Percentiles rank a stretch among this genome's conserved stretches.
Conservation (phyloP, 2,329 filamentous ascomycete species). For the Aplosporella prunicola region DNA sequence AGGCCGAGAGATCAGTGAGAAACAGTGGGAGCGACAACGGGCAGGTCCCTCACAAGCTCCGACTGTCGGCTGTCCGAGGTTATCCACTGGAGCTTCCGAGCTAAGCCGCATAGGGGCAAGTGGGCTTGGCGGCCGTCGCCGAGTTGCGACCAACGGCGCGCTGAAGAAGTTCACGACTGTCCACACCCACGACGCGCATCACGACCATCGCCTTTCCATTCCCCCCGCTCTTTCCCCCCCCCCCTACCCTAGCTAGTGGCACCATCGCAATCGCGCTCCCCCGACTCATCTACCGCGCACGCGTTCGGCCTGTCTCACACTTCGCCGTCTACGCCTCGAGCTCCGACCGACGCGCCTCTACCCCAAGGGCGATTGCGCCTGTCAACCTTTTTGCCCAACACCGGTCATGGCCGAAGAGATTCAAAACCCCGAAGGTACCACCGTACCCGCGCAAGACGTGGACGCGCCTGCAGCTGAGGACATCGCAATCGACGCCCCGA, state of each 20-base stretch:
- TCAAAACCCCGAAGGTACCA: slow-evolving; percentile 18
- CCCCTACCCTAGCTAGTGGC: not conserved
- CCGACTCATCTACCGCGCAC: not conserved
- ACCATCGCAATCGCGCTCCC: slow-evolving; percentile 5
- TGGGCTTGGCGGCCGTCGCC: slow-evolving; percentile 4
- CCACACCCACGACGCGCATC: slow-evolving; percentile 10
- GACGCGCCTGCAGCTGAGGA: slow-evolving; percentile 10
- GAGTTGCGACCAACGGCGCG: slow-evolving; percentile 9
- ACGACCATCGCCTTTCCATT: slow-evolving; percentile 6
- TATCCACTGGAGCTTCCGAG: slow-evolving; percentile 9
- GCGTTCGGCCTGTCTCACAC: not conserved
- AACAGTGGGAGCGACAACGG: slow-evolving; percentile 1
- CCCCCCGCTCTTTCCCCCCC: slow-evolving; percentile 1
- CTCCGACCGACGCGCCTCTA: slow-evolving; percentile 16
- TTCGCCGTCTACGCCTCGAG: not conserved
- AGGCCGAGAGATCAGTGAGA: slow-evolving; percentile 1
- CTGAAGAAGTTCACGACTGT: slow-evolving; percentile 11
- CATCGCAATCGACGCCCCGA: slow-evolving; percentile 1
- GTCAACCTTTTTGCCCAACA: slow-evolving; percentile 11
- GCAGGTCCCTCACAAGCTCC: slow-evolving; percentile 3
- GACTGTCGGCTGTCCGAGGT: slow-evolving; percentile 11
- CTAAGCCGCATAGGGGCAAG: not conserved
- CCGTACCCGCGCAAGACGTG: slow-evolving; percentile 17
- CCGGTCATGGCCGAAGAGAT: slow-evolving; percentile 27
- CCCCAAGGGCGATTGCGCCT: slow-evolving; percentile 17